phyloP scores from a whole-genome alignment of 1,284 basidiomycete genomes.

The Irpex sp. region DNA sequence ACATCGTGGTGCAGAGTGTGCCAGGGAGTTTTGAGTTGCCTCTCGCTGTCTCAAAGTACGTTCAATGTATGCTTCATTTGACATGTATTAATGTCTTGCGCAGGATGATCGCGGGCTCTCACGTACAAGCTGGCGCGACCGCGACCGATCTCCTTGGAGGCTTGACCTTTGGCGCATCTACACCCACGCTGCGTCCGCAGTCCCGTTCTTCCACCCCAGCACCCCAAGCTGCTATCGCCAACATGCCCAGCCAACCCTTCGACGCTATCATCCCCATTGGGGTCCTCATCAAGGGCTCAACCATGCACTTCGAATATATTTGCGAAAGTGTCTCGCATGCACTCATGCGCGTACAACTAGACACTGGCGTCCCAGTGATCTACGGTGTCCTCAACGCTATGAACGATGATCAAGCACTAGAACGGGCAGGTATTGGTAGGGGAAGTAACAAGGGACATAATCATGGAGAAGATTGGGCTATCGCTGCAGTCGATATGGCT shows the following conservation, averaged over 20 bases:
- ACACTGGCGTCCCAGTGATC: constrained; percentile 92
- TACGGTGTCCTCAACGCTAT: constrained; percentile 95
- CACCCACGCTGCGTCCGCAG: constrained; percentile 25
- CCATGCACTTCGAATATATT: constrained; percentile 99
- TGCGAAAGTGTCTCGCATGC: constrained; percentile 90
- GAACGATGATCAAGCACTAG: constrained; percentile 91
- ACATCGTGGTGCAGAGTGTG: constrained; percentile 89
- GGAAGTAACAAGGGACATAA: constrained; percentile 77
- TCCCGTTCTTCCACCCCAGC: constrained; percentile 27
- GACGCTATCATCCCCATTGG: constrained; percentile 97
- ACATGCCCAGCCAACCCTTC: constrained; percentile 66
- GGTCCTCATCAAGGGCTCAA: constrained; percentile 94
- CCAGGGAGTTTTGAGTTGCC: constrained; percentile 96
- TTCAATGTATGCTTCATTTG: constrained; percentile 11
- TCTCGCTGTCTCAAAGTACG: constrained; percentile 76
- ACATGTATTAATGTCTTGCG: background rate
- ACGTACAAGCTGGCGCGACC: constrained; percentile 70
- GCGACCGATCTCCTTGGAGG: constrained; percentile 81
- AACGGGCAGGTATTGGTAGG: constrained; percentile 80
- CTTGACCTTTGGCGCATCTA: constrained; percentile 41
- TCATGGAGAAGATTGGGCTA: constrained; percentile 95
- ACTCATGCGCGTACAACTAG: constrained; percentile 92
- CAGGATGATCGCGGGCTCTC: constrained; percentile 83
- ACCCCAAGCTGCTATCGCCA: constrained; percentile 39
- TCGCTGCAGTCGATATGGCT: constrained; percentile 93